Evolutionary conservation across 2,329 filamentous ascomycete species (phyloP).

Genomic region (Tolypocladium tropicale): DNA sequence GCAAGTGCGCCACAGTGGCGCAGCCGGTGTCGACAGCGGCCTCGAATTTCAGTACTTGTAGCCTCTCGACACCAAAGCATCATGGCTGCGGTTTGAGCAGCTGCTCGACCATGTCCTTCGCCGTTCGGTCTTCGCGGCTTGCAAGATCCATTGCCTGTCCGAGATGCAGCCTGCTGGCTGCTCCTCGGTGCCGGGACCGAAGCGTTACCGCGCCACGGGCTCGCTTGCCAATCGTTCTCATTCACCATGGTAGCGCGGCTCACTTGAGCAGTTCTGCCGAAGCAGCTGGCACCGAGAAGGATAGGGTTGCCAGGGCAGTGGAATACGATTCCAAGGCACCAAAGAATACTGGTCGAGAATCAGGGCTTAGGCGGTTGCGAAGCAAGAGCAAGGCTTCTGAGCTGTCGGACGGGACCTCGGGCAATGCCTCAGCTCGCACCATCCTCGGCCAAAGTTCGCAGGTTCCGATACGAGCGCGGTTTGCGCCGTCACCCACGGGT

Average conservation of each 20-base stretch:
- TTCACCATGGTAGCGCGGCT: background rate
- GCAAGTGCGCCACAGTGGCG: constrained; percentile 2
- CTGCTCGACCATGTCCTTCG: constrained; percentile 4
- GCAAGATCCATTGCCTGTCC: constrained; percentile 1
- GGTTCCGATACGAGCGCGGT: constrained; percentile 51
- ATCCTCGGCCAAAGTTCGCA: constrained; percentile 39
- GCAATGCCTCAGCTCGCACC: constrained; percentile 8
- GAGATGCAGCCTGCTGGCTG: background rate
- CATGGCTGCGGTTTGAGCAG: background rate
- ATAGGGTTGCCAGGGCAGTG: background rate
- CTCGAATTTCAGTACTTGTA: too few species aligned
- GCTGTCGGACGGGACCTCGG: constrained; percentile 5
- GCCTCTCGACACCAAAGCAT: too few species aligned
- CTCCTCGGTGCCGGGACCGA: background rate
- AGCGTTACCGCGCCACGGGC: background rate
- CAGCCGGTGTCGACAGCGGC: too few species aligned
- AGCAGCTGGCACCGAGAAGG: background rate
- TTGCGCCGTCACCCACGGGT: constrained; percentile 91
- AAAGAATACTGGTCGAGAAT: background rate
- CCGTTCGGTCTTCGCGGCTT: constrained; percentile 1
- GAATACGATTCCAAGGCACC: background rate
- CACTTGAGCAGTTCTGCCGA: background rate
- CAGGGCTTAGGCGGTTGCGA: constrained; percentile 8
- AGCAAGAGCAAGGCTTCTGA: constrained; percentile 11
- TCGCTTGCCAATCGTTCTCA: background rate